Evolutionary conservation across 139 green algal genomes (phyloP), one percentile per base, ranked within the genome.

Genomic region (Coccomyxa sp.): DNA sequence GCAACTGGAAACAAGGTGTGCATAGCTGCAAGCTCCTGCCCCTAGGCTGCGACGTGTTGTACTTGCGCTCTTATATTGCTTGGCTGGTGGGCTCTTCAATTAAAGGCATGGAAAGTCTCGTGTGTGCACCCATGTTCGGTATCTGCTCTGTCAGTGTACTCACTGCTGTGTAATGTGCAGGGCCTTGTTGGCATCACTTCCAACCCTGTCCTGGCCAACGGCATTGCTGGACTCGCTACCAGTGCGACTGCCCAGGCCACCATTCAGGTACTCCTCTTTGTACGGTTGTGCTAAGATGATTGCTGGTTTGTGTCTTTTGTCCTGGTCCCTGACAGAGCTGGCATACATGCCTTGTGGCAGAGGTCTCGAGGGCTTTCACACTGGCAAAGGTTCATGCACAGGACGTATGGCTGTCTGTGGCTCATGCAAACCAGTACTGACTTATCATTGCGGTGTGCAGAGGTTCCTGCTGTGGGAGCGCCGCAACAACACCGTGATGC

Each of bases 171-270:
- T 58, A 58, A 12, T 58, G 12, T 64, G 50, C 64, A 83, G 79
- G 79, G 79, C 14, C 73, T 83, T 39, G 41, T 37, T 41, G 79
- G 73, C 39, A 38, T 83, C 22, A 76, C 36, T 2, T 69, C 55
- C 70, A 81, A 78, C 75, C 80, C 80, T 12, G 80, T 84, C 27
- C 10, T 81, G 24, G 75, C 75, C 55, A 78, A 81, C 58, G 80
- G 75, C 39, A 55, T 84, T 55, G 80, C 80, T 69, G 80, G 75
- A 18, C 80, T 84, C 0, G 80, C 80, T 38, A 81, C 80, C 80
- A 72, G 41, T 41, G 80, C 80, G 70, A 84, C 70, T 39, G 75
- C 80, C 8, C 80, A 84, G 55, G 75, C 80, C 27, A 81, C 80
- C 10, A 70, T 84, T 2, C 69, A 82, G 77, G 77, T 81, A 24